Base-by-base conservation (phyloP, 2,329 filamentous ascomycete species). In the Pestalotiopsis fici region DNA sequence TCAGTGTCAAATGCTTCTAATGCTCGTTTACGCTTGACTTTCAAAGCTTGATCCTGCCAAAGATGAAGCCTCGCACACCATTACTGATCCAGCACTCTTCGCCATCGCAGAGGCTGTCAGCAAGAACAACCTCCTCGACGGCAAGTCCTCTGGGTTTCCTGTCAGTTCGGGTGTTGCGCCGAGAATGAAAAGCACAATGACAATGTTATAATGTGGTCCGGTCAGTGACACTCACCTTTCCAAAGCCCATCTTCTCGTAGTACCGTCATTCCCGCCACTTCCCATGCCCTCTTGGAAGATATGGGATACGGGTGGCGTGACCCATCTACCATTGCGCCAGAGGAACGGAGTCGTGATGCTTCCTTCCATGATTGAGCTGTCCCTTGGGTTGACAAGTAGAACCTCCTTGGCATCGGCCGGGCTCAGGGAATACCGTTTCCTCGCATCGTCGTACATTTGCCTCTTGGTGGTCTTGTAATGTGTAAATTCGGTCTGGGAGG, bases 11-110 rank as follows among this genome's bases (percentile, higher is more conserved):
- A n/a, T n/a, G n/a, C n/a, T n/a, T n/a, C n/a, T n/a, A n/a, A 11
- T 35, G 31, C 31, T 11, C 31, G 11, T 35, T 11, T 1, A 35
- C 13, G 12, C 11, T n/a, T 37, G 5, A 11, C 28, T 18, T 59
- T 27, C 23, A 57, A 31, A 18, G 55, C 27, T 37, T 59, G 57
- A 59, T 39, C 21, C 57, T 59, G 18, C 86, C 87, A 67, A 77
- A 82, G 13, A 90, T 83, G 71, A 97, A 97, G 0, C 95, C 95
- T 70, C 92, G 87, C 1, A 95, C 91, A 0, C 93, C 94, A 78
- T 95, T 98, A 78, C 94, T 97, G 65, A 98, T 81, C 92, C 94
- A 97, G 69, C 95, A 92, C 65, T 90, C 85, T 78, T 98, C 95
- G 1, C 91, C 93, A 70, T 93, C 84, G 3, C 83, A 76, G 13